Evolutionary conservation across 1,139 yeast species (phyloP).

Genomic region (Geotrichum aggregatum): DNA sequence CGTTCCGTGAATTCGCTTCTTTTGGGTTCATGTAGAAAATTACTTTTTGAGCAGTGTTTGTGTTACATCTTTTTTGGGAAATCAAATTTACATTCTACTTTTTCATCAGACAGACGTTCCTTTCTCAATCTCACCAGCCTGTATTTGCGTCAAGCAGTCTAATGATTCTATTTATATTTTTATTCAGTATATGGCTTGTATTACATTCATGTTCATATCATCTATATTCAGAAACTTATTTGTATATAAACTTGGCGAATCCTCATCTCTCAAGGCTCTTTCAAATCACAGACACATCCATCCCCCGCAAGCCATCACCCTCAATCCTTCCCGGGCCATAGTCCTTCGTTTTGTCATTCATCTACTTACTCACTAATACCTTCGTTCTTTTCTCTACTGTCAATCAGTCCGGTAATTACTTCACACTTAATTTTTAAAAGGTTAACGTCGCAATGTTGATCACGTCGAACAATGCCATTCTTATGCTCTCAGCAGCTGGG

Average conservation of each 20-base stretch:
- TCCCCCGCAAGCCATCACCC: neutral
- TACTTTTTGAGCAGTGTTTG: too few species aligned
- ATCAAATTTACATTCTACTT: too few species aligned
- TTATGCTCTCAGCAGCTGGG: constrained; percentile 6
- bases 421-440: neutral
- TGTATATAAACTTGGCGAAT: neutral
- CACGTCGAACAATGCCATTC: neutral
- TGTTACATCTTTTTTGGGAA: too few species aligned
- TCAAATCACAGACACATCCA: neutral
- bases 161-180: too few species aligned
- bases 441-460: neutral
- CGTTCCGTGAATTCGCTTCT: too few species aligned
- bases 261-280: neutral
- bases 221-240: neutral
- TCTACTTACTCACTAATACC: neutral
- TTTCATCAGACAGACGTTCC: too few species aligned
- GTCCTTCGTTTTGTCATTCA: neutral
- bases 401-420: too few species aligned
- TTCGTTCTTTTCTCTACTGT: neutral
- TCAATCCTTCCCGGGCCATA: neutral
- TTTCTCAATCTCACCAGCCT: too few species aligned
- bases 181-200: too few species aligned
- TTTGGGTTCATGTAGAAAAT: too few species aligned
- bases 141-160: too few species aligned
- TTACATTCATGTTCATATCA: neutral